A percentile compares a stretch with the other conserved stretches of the same genome.
Conservation (phyloP, 305 asterid genomes). For the Lippia alba region DNA sequence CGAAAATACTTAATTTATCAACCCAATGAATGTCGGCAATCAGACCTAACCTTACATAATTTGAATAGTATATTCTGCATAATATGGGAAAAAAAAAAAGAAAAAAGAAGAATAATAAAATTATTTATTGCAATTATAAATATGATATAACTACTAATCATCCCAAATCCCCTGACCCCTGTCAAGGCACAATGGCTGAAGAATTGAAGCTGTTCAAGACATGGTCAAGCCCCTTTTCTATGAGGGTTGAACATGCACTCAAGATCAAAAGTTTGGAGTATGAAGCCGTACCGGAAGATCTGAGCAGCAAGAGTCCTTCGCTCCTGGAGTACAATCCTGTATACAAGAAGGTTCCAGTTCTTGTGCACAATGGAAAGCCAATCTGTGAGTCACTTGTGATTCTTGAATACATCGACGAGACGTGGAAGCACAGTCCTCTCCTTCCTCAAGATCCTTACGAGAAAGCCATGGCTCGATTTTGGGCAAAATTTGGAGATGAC, state of each 20-base stretch:
- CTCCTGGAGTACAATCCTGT: constrained; percentile 65
- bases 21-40: background rate
- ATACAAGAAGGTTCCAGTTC: constrained; percentile 60
- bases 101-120: background rate
- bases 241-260: constrained; percentile 64
- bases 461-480: constrained; percentile 65
- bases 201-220: constrained; percentile 58
- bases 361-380: constrained; percentile 63
- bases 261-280: constrained; percentile 58
- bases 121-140: constrained; percentile 13
- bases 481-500: constrained; percentile 79
- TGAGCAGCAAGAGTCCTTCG: constrained; percentile 51
- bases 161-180: constrained; percentile 10
- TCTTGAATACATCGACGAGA: constrained; percentile 78
- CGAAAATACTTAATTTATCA: background rate
- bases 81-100: too few species aligned
- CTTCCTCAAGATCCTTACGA: constrained; percentile 71
- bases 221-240: constrained; percentile 65
- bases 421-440: constrained; percentile 66
- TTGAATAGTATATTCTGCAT: too few species aligned
- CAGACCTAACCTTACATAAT: too few species aligned
- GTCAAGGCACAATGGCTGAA: constrained; percentile 44
- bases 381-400: constrained; percentile 73
- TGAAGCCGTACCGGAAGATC: constrained; percentile 57
- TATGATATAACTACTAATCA: constrained; percentile 7